Evolutionary conservation across 192 early-diverging fungal genomes (phyloP), one percentile per base, ranked within the genome.

Genomic region (Coemansia aciculifera): DNA sequence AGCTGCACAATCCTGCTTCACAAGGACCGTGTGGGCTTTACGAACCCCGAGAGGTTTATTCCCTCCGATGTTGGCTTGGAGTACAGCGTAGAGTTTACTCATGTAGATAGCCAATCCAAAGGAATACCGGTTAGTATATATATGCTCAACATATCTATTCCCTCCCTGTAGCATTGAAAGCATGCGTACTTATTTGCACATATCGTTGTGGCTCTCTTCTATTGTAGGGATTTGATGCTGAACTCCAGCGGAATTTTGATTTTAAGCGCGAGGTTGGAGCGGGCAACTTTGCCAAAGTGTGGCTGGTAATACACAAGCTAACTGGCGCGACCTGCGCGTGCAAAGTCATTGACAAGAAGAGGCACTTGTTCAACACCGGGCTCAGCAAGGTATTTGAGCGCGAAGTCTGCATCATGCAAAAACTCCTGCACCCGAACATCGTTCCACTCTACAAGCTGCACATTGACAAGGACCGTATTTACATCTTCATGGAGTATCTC

Each of bases 201-300:
- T 3, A 13, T 31, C 6, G 3, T 3, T 65, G 32, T 31, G n/a
- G 3, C 43, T 21, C 10, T 57, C 24, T 31, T 43, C 3, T 8
- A 27, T 15, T 51, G 34, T 74, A 68, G 72, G 63, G 70, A 1
- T 69, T 80, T 63, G 67, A 48, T 27, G 21, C 60, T 8, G 68
- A 73, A 12, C 49, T 85, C 29, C 61, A 76, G 51, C 67, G 68
- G n/a, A 40, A 52, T 12, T 85, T 81, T 38, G 83, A 85, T 40
- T 71, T 85, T 36, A 85, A 85, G 68, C 73, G 63, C 61, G 74
- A 74, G 24, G 64, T 84, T 12, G 83, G 83, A 11, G 56, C 77
- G 5, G 83, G 83, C 2, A 81, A 81, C 65, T 85, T 85, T 78
- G 78, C 83, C 54, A 80, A 75, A 48, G 83, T 85, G 42, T 77